These are phyloP conservation scores for Sphaerulina musiva DNA, from an alignment of 2,329 filamentous ascomycete species.

Conservation along the genomic window DNA sequence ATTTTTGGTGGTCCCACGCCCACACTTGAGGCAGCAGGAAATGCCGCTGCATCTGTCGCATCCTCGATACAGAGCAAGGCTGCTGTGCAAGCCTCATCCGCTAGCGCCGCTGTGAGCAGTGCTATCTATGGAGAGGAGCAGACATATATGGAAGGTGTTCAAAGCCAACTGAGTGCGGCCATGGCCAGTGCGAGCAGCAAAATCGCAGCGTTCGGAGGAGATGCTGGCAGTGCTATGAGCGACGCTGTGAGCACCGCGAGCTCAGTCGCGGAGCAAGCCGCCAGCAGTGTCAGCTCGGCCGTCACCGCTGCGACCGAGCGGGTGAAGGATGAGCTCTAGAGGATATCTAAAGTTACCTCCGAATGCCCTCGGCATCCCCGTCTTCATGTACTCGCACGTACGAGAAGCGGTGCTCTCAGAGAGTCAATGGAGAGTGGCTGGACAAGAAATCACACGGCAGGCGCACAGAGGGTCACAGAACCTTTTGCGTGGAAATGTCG, in stretches of 20 bases:
- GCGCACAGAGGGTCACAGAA: not conserved
- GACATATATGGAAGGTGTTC: slow-evolving; percentile 43
- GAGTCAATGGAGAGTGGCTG: not conserved
- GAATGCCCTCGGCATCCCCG: too few relatives aligned
- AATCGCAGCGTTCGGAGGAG: slow-evolving; percentile 37
- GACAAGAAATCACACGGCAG: not conserved
- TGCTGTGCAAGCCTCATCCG: slow-evolving; percentile 41
- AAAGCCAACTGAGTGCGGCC: slow-evolving; percentile 37
- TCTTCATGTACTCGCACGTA: too few relatives aligned
- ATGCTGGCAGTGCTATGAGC: slow-evolving; percentile 27
- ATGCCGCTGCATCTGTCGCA: slow-evolving; percentile 40
- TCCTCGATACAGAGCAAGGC: slow-evolving; percentile 43
- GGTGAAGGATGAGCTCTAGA: slow-evolving; percentile 49
- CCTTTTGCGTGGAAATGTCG: not conserved
- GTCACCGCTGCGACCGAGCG: slow-evolving; percentile 32
- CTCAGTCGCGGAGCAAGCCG: slow-evolving; percentile 33
- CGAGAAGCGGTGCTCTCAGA: too few relatives aligned
- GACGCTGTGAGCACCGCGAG: slow-evolving; percentile 29
- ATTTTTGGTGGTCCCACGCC: slow-evolving; percentile 52
- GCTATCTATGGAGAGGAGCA: slow-evolving; percentile 48
- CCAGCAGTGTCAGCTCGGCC: slow-evolving; percentile 33
- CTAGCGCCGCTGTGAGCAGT: slow-evolving; percentile 41
- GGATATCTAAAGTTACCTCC: not conserved
- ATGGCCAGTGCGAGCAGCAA: slow-evolving; percentile 41
- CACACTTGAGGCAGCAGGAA: slow-evolving; percentile 41